A percentile compares a stretch with the other conserved stretches of the same genome.
Conservation (phyloP, 441 rosid species). For the Gossypium davidsonii region DNA sequence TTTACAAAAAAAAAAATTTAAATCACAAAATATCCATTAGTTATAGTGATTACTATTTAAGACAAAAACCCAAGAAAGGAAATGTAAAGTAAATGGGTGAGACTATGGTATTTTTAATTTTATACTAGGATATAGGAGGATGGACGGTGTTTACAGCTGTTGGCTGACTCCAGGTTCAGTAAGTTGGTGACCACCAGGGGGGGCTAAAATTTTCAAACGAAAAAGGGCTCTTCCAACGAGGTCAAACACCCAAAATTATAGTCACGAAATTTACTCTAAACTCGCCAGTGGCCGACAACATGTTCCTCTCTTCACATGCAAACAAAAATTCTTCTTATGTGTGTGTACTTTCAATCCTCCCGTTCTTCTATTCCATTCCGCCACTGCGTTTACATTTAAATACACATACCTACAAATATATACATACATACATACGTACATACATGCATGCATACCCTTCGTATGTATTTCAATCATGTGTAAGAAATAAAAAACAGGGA, state of each 20-base stretch:
- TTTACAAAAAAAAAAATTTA: too few species aligned
- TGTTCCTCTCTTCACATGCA: slow-evolving; percentile 32
- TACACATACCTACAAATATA: neutral
- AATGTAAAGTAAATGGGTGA: neutral
- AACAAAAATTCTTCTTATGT: slow-evolving; percentile 11
- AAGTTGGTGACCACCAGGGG: neutral
- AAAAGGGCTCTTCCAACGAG: slow-evolving; percentile 29
- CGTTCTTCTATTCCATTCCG: neutral
- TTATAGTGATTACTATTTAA: too few species aligned
- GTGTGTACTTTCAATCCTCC: neutral
- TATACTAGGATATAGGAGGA: neutral
- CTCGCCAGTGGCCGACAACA: slow-evolving; percentile 50
- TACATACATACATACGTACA: neutral
- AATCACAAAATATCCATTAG: too few species aligned
- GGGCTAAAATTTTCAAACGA: neutral
- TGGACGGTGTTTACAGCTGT: neutral
- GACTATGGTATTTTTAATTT: neutral
- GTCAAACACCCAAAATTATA: slow-evolving; percentile 26
- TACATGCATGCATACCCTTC: neutral
- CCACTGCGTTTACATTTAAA: neutral
- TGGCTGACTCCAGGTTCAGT: neutral
- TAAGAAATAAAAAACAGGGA: neutral
- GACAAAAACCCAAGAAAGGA: neutral
- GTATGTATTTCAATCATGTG: neutral
- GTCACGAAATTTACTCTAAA: slow-evolving; percentile 1